Percentiles rank a stretch among this genome's conserved stretches.
phyloP scores from a whole-genome alignment of 306 rosid genomes.

The Chamaecrista fasciculata region DNA sequence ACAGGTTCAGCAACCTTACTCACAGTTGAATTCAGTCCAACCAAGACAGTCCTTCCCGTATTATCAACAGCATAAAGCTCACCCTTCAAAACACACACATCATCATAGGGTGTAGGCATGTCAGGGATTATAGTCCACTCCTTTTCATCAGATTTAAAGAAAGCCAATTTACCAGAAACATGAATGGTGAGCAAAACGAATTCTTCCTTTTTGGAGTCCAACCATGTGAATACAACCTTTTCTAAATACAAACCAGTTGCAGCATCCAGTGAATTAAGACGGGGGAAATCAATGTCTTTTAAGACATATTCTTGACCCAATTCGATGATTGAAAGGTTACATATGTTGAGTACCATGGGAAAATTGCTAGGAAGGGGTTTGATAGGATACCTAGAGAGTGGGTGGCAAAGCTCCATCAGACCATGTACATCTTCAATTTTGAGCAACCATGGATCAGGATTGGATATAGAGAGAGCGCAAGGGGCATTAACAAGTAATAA shows the following conservation, averaged over 20 bases:
- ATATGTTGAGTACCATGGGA: slow-evolving; percentile 41
- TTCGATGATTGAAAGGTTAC: slow-evolving; percentile 34
- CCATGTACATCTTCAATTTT: slow-evolving; percentile 38
- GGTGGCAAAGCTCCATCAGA: slow-evolving; percentile 31
- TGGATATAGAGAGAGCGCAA: neutral
- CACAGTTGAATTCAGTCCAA: slow-evolving; percentile 35
- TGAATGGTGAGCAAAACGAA: slow-evolving; percentile 69
- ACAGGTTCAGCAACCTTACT: slow-evolving; percentile 55
- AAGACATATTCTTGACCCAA: slow-evolving; percentile 58
- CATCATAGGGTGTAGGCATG: slow-evolving; percentile 71
- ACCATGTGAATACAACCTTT: slow-evolving; percentile 54
- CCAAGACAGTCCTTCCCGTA: slow-evolving; percentile 56
- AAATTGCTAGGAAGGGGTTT: slow-evolving; percentile 28
- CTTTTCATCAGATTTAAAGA: slow-evolving; percentile 50
- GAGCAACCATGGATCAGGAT: slow-evolving; percentile 42
- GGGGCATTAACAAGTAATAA: slow-evolving; percentile 36
- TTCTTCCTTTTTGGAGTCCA: slow-evolving; percentile 20
- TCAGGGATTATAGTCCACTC: slow-evolving; percentile 61
- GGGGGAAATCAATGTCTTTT: slow-evolving; percentile 26
- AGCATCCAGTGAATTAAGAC: slow-evolving; percentile 7
- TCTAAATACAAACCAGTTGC: slow-evolving; percentile 54
- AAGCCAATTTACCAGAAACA: slow-evolving; percentile 68
- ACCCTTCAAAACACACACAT: slow-evolving; percentile 50
- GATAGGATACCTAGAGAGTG: slow-evolving; percentile 42
- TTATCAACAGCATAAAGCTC: slow-evolving; percentile 60